Base-by-base conservation (phyloP, 345 rosid species). In the Sapria himalayana region DNA sequence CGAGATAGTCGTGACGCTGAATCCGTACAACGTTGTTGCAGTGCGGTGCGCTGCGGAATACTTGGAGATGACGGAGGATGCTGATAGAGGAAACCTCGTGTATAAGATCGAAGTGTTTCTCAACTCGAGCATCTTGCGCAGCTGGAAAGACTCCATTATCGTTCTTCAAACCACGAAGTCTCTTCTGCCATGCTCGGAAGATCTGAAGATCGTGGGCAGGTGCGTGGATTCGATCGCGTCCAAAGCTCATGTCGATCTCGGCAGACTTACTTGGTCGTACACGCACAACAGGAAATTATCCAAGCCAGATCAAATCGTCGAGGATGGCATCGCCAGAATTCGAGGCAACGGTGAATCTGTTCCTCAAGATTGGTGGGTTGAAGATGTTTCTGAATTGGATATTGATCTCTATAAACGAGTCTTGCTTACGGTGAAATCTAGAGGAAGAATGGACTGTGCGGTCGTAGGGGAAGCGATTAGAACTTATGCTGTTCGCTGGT, bases 361-460 rank as follows among this genome's bases (percentile, higher is more conserved):
- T 55, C 94, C 97, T 0, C 67, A 61, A 48, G 97, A 86, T 58
- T 86, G 94, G 97, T 86, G 97, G 97, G 85, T 78, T 2, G 97
- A 86, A 76, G 97, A 81, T 65, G 47, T 75, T 14, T 76, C 79
- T 33, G 97, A 78, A 49, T 71, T 86, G 5, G 92, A 81, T 41
- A 64, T 81, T 46, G 77, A 70, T 64, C 63, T 75, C 45, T 86
- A 70, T 45, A 72, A 81, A 60, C 59, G 63, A 52, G 77, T 81
- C 14, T 67, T 86, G 49, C 22, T 52, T 33, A 50, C 67, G 50
- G 72, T 78, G 31, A 86, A 66, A 39, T 73, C 80, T 0, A 86
- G 81, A 56, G 94, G 85, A 27, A 70, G 78, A 51, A 78, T 81
- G 79, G 78, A 74, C 29, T 58, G 69, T 15, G 37, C 41, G 1